These are phyloP conservation scores for Thielaviopsis ethacetica DNA, from an alignment of 2,329 filamentous ascomycete genomes.

Conservation along the genomic window DNA sequence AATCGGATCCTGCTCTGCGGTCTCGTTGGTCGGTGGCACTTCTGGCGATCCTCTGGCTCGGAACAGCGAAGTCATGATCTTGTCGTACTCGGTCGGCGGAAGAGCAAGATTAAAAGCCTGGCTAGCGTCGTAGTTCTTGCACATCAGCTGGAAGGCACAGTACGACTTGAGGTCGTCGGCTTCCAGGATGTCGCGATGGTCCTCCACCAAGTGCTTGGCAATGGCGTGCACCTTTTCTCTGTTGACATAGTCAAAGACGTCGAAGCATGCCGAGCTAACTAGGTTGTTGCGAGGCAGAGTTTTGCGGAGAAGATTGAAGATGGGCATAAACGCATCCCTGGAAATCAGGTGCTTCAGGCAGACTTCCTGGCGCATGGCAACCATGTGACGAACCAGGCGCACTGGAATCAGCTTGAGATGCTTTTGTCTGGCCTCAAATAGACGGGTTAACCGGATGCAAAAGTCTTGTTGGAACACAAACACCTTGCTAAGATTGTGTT, in stretches of 20 bases:
- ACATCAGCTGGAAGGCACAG: constrained; percentile 48
- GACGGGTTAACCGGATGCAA: constrained; percentile 61
- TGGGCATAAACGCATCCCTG: constrained; percentile 65
- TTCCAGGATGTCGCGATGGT: constrained; percentile 61
- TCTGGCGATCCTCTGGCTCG: constrained; percentile 6
- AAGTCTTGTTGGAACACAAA: constrained; percentile 73
- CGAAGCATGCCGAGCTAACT: constrained; percentile 81
- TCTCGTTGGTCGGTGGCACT: background rate
- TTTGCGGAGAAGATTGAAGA: constrained; percentile 67
- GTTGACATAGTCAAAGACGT: constrained; percentile 84
- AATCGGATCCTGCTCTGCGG: constrained; percentile 1
- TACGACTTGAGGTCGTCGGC: constrained; percentile 63
- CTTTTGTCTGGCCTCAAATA: constrained; percentile 73
- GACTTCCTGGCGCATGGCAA: constrained; percentile 77
- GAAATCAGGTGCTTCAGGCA: constrained; percentile 75
- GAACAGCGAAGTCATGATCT: constrained; percentile 4
- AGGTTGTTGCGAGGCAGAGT: constrained; percentile 88
- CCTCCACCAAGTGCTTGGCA: constrained; percentile 69
- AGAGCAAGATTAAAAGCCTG: constrained; percentile 38
- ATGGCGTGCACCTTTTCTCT: constrained; percentile 67
- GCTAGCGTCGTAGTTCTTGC: constrained; percentile 64
- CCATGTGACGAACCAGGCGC: constrained; percentile 80
- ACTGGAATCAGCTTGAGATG: constrained; percentile 87
- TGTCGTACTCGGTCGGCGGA: constrained; percentile 5
- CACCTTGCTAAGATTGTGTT: constrained; percentile 76